A percentile compares a stretch with the other conserved stretches of the same genome.
phyloP scores from a whole-genome alignment of 306 rosid genomes.

The Arachis hypogaea region DNA sequence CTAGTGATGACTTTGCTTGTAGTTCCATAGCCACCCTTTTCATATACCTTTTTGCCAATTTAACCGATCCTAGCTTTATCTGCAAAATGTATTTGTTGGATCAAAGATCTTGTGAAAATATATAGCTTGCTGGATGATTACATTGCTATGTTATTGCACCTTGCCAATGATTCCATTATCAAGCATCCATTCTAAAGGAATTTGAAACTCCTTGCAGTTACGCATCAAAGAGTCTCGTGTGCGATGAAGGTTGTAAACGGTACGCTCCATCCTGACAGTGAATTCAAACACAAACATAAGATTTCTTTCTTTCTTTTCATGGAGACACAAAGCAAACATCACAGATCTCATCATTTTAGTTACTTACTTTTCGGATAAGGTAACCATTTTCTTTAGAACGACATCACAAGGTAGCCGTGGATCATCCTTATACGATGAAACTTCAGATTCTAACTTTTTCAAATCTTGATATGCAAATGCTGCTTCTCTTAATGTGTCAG shows the following conservation, averaged over 20 bases:
- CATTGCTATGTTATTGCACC: constrained; percentile 47
- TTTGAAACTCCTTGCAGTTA: constrained; percentile 78
- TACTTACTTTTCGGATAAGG: constrained; percentile 83
- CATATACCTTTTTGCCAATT: constrained; percentile 89
- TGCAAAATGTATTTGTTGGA: constrained; percentile 41
- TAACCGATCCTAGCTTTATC: constrained; percentile 90
- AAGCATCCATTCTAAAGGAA: constrained; percentile 95
- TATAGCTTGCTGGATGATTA: not conserved
- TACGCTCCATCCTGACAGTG: constrained; percentile 85
- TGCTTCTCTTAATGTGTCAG: constrained; percentile 94
- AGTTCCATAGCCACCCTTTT: constrained; percentile 96
- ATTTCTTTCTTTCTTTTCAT: no score
- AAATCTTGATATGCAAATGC: constrained; percentile 90
- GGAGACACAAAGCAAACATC: not conserved
- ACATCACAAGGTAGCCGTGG: constrained; percentile 56
- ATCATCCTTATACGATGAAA: constrained; percentile 78
- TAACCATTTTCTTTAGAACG: constrained; percentile 90
- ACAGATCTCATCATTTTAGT: constrained; percentile 1
- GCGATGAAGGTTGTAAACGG: constrained; percentile 78
- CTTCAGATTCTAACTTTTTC: constrained; percentile 83
- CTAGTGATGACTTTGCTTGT: constrained; percentile 79
- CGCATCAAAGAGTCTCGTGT: constrained; percentile 84
- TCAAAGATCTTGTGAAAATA: constrained; percentile 33
- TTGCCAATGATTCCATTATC: constrained; percentile 90
- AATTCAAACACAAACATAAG: constrained; percentile 7